Conservation (phyloP, 768 basidiomycete species). For the Suillus weaverae region DNA sequence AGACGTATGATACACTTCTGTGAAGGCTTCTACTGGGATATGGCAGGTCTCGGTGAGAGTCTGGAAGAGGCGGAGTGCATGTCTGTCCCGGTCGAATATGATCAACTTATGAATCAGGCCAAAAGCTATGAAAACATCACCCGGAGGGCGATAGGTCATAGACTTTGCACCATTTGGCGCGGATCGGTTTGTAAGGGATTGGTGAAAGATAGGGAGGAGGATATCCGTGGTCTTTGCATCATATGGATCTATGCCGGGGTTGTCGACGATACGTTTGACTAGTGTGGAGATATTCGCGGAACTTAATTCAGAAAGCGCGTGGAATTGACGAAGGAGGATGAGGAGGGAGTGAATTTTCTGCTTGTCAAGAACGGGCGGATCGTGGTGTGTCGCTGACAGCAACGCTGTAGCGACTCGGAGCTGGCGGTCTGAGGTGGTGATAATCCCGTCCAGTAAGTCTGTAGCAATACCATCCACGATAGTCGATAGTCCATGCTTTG, state of each 20-base stretch:
- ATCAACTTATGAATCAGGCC: slow-evolving; percentile 44
- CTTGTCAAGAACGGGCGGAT: slow-evolving; percentile 22
- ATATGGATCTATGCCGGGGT: slow-evolving; percentile 12
- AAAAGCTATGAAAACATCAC: slow-evolving; percentile 42
- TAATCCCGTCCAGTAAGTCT: slow-evolving; percentile 38
- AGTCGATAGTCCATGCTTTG: slow-evolving; percentile 28
- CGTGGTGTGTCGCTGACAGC: slow-evolving; percentile 22
- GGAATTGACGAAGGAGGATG: slow-evolving; percentile 12
- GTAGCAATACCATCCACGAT: slow-evolving; percentile 40
- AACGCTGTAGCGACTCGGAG: slow-evolving; percentile 27
- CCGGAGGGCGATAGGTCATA: slow-evolving; percentile 41
- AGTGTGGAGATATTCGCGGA: slow-evolving; percentile 12
- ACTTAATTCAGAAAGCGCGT: slow-evolving; percentile 16
- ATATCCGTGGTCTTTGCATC: slow-evolving; percentile 27
- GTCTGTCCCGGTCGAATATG: slow-evolving; percentile 29
- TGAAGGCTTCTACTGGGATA: slow-evolving; percentile 49
- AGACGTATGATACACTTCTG: slow-evolving; percentile 34
- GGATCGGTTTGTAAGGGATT: slow-evolving; percentile 23
- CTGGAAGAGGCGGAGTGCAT: slow-evolving; percentile 50
- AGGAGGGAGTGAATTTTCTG: slow-evolving; percentile 24
- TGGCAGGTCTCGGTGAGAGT: slow-evolving; percentile 43
- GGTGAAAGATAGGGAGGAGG: slow-evolving; percentile 33
- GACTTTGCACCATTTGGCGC: slow-evolving; percentile 29
- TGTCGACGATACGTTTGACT: slow-evolving; percentile 25
- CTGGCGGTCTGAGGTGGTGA: slow-evolving; percentile 21